A percentile compares a stretch with the other conserved stretches of the same genome.
These are phyloP conservation scores for Pestalotiopsis sp. DNA, from an alignment of 2,329 filamentous ascomycete species.

Conservation along the genomic window DNA sequence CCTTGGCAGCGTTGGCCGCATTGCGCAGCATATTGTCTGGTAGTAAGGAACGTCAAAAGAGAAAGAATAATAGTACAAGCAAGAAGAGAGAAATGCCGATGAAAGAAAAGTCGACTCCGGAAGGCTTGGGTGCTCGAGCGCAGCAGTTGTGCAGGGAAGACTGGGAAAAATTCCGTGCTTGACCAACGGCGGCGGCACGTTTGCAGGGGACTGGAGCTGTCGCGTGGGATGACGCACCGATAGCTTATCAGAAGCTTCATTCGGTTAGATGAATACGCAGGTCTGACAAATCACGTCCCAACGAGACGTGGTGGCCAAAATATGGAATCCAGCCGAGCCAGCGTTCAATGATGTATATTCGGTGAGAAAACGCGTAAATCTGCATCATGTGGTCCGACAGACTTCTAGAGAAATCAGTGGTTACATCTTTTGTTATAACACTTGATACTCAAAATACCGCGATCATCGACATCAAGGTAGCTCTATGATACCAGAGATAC, in stretches of 20 bases:
- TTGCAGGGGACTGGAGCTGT: neutral
- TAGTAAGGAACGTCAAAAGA: neutral
- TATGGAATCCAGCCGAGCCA: neutral
- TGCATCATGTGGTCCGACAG: too few relatives aligned
- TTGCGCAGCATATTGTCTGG: conserved; percentile 27
- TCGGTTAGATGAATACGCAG: conserved; percentile 6
- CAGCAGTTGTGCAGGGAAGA: neutral
- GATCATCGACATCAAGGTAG: neutral
- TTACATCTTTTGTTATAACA: too few relatives aligned
- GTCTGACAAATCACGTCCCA: neutral
- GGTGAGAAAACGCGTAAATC: too few relatives aligned
- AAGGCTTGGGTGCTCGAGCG: neutral
- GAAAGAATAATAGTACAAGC: neutral
- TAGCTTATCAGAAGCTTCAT: conserved; percentile 2
- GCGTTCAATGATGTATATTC: too few relatives aligned
- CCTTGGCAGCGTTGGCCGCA: conserved; percentile 52
- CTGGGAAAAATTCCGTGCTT: conserved; percentile 5
- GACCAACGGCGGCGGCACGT: neutral
- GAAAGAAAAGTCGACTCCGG: neutral
- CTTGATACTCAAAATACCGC: too few relatives aligned
- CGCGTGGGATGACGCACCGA: conserved; percentile 9
- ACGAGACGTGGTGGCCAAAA: neutral
- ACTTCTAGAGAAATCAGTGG: too few relatives aligned
- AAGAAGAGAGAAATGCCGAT: neutral
- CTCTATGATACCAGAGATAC: neutral